phyloP scores from a whole-genome alignment of 345 rosid species.

The Pistacia integerrima region DNA sequence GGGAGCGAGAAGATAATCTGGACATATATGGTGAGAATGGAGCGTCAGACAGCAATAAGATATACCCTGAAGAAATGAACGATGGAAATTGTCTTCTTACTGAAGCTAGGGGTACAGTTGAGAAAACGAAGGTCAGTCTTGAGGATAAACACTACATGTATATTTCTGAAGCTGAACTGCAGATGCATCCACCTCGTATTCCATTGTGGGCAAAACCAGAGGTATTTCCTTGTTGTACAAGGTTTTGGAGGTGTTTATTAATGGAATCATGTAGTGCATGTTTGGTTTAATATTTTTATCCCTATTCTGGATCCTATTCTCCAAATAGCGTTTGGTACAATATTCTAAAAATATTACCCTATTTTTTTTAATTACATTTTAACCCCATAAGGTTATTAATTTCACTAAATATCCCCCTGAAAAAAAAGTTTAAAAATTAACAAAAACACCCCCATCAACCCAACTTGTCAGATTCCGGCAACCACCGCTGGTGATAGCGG shows the following conservation, averaged over 20 bases:
- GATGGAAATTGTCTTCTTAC: constrained; percentile 37
- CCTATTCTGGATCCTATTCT: no score
- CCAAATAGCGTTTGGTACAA: no score
- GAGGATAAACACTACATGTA: constrained; percentile 69
- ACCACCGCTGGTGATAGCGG: no score
- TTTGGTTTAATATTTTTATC: no score
- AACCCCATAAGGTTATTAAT: no score
- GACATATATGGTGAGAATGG: constrained; percentile 91
- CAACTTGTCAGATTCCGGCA: no score
- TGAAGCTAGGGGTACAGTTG: constrained; percentile 29
- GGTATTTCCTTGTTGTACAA: constrained; percentile 41
- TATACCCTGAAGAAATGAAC: constrained; percentile 67
- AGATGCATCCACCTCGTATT: constrained; percentile 50
- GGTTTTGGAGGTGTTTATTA: constrained; percentile 11
- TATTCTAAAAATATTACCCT: no score
- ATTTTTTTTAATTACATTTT: no score
- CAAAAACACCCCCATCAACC: no score
- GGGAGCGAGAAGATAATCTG: constrained; percentile 69
- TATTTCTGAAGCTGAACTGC: constrained; percentile 85
- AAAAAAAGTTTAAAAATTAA: no score
- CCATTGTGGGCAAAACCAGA: constrained; percentile 75
- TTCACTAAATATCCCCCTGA: no score
- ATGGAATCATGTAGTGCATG: not conserved
- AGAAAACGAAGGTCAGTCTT: constrained; percentile 33
- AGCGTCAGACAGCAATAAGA: constrained; percentile 57